Base-by-base conservation (phyloP, 306 rosid genomes). In the Vigna hirtella region DNA sequence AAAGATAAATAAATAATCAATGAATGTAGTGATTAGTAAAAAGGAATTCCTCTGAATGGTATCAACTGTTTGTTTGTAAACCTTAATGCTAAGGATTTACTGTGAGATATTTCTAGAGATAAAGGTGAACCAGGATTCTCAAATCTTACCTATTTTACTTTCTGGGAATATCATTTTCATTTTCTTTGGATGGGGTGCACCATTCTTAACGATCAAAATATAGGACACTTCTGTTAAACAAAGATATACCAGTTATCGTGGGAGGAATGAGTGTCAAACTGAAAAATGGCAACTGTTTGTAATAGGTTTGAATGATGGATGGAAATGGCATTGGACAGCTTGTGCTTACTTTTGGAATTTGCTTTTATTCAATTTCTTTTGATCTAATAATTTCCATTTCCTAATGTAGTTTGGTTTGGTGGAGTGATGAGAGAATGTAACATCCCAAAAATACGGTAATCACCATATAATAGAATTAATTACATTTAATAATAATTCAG, bases 1-100 rank as follows among this genome's bases (percentile, higher is more conserved):
- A 28, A 87, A 96, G 82, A 90, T 24, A 24, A 24, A 24, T 24
- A 24, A 24, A 24, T 24, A 24, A 24, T 24, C 28, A 24, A 24
- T 24, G 28, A 24, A 24, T 24, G 28, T 24, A 24, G 28, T 24
- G 28, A 24, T 24, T 24, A 24, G 28, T 24, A 24, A 2, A 24
- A 52, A 6, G 24, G 57, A 52, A 52, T 7, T 50, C 2, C 56
- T 8, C 47, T 42, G 3, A 42, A 40, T 8, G 10, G 45, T 40
- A 2, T 40, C 11, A 7, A 8, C 45, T 5, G 45, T 40, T 42
- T 8, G 12, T 42, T 42, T 42, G 12, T 42, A 42, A 3, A 2
- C 47, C 47, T 42, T 12, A 42, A 42, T 0, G 12, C 12, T 42
- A 42, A 42, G 47, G 12, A 42, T 42, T 42, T 11, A 42, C 16